Evolutionary conservation across 2,329 filamentous ascomycete genomes (phyloP).

Genomic region (Botrytis tulipae): DNA sequence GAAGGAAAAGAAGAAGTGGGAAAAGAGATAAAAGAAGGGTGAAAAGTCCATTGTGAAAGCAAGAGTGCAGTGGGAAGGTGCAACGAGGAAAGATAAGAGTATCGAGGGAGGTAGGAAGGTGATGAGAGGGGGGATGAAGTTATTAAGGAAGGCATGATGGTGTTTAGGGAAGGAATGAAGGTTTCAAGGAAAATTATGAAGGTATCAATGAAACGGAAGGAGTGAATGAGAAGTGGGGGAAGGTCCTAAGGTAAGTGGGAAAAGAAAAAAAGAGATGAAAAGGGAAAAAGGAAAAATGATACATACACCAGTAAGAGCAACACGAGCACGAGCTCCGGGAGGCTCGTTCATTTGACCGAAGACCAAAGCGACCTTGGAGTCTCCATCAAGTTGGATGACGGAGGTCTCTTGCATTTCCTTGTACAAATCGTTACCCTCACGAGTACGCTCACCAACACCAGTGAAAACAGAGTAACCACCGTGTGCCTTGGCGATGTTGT

Average conservation of each 20-base stretch:
- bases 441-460: conserved; percentile 99
- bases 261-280: no score
- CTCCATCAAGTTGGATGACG: conserved; percentile 98
- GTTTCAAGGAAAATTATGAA: background rate
- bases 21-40: background rate
- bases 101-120: background rate
- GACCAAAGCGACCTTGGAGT: conserved; percentile 98
- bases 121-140: background rate
- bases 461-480: conserved; percentile 99
- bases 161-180: background rate
- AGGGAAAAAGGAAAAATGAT: background rate
- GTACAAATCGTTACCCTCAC: conserved; percentile 99
- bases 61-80: background rate
- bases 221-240: no score
- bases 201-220: no score
- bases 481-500: conserved; percentile 99
- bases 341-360: conserved; percentile 99
- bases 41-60: background rate
- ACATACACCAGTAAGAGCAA: conserved; percentile 78
- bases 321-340: conserved; percentile 98
- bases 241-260: no score
- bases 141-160: background rate
- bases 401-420: conserved; percentile 99
- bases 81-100: background rate
- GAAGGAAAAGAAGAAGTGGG: no score